A percentile compares a stretch with the other conserved stretches of the same genome.
phyloP scores from a whole-genome alignment of 2,329 filamentous ascomycete genomes.

The Xylariaceae sp. region DNA sequence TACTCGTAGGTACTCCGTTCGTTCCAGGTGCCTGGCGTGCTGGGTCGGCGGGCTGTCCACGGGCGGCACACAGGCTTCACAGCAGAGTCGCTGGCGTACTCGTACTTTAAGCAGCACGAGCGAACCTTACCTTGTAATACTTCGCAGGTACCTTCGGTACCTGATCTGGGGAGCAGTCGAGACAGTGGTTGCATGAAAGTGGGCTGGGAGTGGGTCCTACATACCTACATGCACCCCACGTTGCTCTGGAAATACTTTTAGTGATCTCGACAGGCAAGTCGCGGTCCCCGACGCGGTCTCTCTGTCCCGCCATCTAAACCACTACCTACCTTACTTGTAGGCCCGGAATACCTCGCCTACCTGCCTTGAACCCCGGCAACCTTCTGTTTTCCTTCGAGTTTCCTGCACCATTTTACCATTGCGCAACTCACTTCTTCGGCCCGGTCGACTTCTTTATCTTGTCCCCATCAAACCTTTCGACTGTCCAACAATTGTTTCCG shows the following conservation, averaged over 20 bases:
- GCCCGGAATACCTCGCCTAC: neutral
- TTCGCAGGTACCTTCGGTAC: no score
- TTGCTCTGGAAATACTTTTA: constrained; percentile 21
- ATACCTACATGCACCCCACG: constrained; percentile 19
- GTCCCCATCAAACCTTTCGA: neutral
- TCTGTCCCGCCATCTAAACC: constrained; percentile 6
- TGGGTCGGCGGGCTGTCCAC: no score
- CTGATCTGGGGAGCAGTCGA: no score
- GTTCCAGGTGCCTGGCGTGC: no score
- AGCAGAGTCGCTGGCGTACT: no score
- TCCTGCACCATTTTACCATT: no score
- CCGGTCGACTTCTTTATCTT: neutral
- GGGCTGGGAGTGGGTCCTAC: no score
- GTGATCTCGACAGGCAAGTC: constrained; percentile 16
- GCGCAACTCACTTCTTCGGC: no score
- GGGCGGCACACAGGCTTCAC: no score
- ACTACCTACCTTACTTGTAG: neutral
- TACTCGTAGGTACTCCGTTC: no score
- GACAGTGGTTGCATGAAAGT: neutral
- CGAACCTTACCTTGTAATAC: no score
- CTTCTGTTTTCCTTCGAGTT: constrained; percentile 7
- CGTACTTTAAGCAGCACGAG: no score
- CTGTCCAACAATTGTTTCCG: neutral
- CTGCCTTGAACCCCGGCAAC: neutral
- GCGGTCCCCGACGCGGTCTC: constrained; percentile 29